phyloP scores from a whole-genome alignment of 352 stramenopile species.

The Phytopythium aichiense region DNA sequence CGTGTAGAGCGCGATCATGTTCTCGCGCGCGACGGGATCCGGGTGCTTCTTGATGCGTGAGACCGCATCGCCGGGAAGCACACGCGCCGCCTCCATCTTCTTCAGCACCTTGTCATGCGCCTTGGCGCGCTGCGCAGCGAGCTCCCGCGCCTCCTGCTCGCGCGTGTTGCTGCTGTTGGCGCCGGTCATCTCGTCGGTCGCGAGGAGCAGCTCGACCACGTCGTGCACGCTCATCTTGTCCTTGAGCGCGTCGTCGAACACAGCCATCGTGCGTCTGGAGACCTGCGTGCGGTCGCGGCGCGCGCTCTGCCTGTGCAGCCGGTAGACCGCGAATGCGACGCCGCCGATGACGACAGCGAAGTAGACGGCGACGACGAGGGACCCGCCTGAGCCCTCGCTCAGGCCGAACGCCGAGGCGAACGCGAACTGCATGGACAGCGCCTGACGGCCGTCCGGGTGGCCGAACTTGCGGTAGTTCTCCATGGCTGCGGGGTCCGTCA shows the following conservation, averaged over 20 bases:
- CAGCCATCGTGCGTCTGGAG: constrained; percentile 36
- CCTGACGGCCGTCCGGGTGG: constrained; percentile 74
- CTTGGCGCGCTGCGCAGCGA: constrained; percentile 49
- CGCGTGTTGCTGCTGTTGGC: constrained; percentile 21
- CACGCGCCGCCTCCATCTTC: constrained; percentile 74
- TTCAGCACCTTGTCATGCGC: constrained; percentile 78
- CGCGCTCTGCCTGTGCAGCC: constrained; percentile 45
- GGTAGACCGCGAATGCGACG: constrained; percentile 60
- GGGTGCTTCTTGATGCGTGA: constrained; percentile 77
- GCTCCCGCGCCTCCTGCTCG: constrained; percentile 23
- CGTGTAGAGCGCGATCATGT: constrained; percentile 82
- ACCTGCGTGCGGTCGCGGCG: constrained; percentile 61
- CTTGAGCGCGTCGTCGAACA: constrained; percentile 48
- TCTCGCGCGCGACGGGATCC: constrained; percentile 65
- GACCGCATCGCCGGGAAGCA: constrained; percentile 50
- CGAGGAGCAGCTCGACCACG: constrained; percentile 69
- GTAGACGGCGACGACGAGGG: constrained; percentile 69
- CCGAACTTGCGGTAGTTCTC: constrained; percentile 80
- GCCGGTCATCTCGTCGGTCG: constrained; percentile 74
- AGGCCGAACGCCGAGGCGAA: constrained; percentile 55
- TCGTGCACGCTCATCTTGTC: constrained; percentile 80
- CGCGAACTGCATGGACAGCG: constrained; percentile 69
- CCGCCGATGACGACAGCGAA: constrained; percentile 59
- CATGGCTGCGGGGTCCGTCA: constrained; percentile 67
- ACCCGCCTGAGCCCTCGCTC: constrained; percentile 26